Evolutionary conservation across 306 rosid species (phyloP), one percentile per base, ranked within the genome.

Genomic region (Cajanus cajan): DNA sequence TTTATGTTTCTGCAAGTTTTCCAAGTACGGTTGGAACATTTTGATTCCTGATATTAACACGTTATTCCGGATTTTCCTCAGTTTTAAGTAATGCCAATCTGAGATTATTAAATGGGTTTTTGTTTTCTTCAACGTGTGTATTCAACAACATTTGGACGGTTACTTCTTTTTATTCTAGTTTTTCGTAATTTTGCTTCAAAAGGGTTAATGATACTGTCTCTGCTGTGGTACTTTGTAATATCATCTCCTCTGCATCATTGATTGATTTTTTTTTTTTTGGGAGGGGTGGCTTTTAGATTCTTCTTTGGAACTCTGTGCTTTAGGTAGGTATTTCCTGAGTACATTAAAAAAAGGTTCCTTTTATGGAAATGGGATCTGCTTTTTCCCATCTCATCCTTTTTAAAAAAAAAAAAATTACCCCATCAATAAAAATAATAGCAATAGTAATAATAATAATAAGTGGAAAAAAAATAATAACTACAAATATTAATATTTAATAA

Each of bases 321-420:
- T 88, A 86, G 97, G 88, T 87, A 83, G 93, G 92, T 87, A 85
- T 92, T 91, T 84, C 82, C 91, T 86, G 88, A 79, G 92, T 84
- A 86, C 95, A 90, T 73, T 86, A 78, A 76, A 87, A 87, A 92
- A 92, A 88, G 84, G 88, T 79, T 58, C 92, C 91, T 82, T 91
- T 92, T 89, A 85, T 85, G 91, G 93, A 91, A 95, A 88, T 85
- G 92, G 88, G 96, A 85, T 87, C 90, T 85, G 91, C 98, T 87
- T 92, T 88, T 86, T 72, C 80, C 79, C 80, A 84, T 88, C 87
- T 91, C 88, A 86, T 91, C 88, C 86, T 80, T 51, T 62, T 1
- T 0, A 28, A 28, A 28, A 12, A 3, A 3, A 8, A 37, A 25
- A 63, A 55, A 86, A 21, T 48, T 45, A 18, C 33, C 79, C 39